Percentiles rank a stretch among this genome's conserved stretches.
These are phyloP conservation scores for Venturia aucupariae DNA, from an alignment of 2,329 filamentous ascomycete species.

Conservation along the genomic window DNA sequence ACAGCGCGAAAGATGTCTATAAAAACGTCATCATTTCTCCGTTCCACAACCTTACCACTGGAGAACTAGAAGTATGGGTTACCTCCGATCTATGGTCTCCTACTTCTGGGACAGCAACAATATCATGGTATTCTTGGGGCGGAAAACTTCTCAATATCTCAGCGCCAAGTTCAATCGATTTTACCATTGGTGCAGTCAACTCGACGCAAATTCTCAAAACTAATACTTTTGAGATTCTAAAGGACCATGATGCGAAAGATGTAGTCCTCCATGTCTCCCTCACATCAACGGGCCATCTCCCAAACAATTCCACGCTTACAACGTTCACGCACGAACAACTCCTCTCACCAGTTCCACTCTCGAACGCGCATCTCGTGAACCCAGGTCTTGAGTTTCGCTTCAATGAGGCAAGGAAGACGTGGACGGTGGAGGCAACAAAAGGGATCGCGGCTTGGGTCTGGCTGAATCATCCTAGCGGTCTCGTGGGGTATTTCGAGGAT, in stretches of 20 bases:
- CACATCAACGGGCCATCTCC: conserved; percentile 35
- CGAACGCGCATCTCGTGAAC: conserved; percentile 38
- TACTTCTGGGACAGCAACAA: conserved; percentile 35
- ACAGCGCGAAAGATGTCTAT: conserved; percentile 49
- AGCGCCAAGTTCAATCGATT: conserved; percentile 26
- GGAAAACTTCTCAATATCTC: conserved; percentile 36
- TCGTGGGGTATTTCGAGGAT: conserved; percentile 42
- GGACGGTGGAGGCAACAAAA: conserved; percentile 38
- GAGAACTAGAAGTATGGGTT: conserved; percentile 44
- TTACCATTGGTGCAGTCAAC: conserved; percentile 44
- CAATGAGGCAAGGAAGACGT: conserved; percentile 25
- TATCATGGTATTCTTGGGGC: conserved; percentile 44
- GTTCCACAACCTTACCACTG: conserved; percentile 43
- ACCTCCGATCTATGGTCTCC: conserved; percentile 49
- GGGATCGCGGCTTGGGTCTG: conserved; percentile 47
- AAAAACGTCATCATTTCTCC: conserved; percentile 50
- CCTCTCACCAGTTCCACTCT: conserved; percentile 40
- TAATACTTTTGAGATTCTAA: conserved; percentile 26
- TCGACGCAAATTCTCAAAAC: conserved; percentile 28
- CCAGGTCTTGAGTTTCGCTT: conserved; percentile 37
- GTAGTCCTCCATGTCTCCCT: conserved; percentile 38
- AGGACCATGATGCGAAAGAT: conserved; percentile 25
- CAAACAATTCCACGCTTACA: conserved; percentile 33
- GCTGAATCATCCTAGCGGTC: conserved; percentile 43
- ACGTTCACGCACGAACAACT: conserved; percentile 43